Base-by-base conservation (phyloP, 2,329 filamentous ascomycete genomes). In the Diaporthe sp. region DNA sequence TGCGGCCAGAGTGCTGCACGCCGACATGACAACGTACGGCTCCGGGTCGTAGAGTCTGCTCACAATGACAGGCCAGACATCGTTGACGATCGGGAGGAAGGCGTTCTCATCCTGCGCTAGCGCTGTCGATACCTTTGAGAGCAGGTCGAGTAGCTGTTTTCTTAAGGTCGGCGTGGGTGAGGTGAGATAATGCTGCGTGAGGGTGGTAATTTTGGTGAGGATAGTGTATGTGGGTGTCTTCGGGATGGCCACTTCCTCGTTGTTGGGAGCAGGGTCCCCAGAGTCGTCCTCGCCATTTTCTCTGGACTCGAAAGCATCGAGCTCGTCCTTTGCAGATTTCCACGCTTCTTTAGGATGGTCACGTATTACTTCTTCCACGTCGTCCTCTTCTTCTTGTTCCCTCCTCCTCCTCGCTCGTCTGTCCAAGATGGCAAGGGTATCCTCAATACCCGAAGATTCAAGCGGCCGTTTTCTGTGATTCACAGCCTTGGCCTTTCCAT, bases 161-260 rank as follows among this genome's bases (percentile, higher is more conserved):
- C 96, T 92, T 12, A 99, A 89, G 15, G 91, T 90, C 0, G 96
- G 92, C 0, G 95, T 96, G 0, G 94, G 92, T 0, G 95, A 96
- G 8, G 96, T 95, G 15, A 99, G 89, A 82, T 98, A 97, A 81
- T 98, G 93, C 80, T 98, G 96, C 7, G 95, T 96, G 1, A 97
- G 91, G 66, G 90, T 90, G 33, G 95, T 91, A 73, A 99, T 97
- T 74, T 92, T 93, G 45, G 95, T 88, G 4, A 98, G 90, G 15
- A 98, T 89, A n/a, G 88, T 88, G 82, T 97, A 97, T 0, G 94
- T 94, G 77, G 94, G 93, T 60, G 93, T 94, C 47, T 92, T 92
- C 28, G 89, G 87, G 74, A 90, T 88, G 40, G 89, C 86, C 47
- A 83, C 81, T 77, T 78, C 80, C 76, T 73, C 79, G 47, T 42